These are phyloP conservation scores for Tuctoria greenei DNA, from an alignment of 176 grass and related monocot genomes.

Conservation along the genomic window DNA sequence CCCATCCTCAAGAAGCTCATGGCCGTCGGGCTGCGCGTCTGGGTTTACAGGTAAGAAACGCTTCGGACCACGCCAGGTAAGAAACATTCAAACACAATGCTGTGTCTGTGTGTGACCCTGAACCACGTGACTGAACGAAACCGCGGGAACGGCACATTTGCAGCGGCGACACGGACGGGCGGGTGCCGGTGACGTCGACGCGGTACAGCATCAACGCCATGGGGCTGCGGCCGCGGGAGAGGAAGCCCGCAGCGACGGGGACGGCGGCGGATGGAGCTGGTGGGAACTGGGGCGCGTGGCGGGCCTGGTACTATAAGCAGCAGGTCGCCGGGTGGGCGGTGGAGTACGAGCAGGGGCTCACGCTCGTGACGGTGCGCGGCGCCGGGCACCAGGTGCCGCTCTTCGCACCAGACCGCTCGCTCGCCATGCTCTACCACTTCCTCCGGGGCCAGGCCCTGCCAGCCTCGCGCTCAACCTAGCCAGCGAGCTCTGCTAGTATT, in stretches of 20 bases:
- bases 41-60: constrained; percentile 75
- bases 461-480: constrained; percentile 32
- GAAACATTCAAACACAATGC: too few species aligned
- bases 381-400: constrained; percentile 92
- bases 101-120: too few species aligned
- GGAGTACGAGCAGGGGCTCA: constrained; percentile 80
- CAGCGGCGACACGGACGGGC: constrained; percentile 92
- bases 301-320: constrained; percentile 77
- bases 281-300: constrained; percentile 52
- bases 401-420: constrained; percentile 61
- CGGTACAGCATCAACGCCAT: constrained; percentile 83
- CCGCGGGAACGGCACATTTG: background rate
- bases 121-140: background rate
- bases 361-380: constrained; percentile 78
- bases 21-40: constrained; percentile 67
- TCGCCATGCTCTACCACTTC: constrained; percentile 77
- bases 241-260: background rate
- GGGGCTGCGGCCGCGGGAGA: constrained; percentile 48
- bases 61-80: too few species aligned
- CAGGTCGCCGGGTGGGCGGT: constrained; percentile 85
- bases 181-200: constrained; percentile 87
- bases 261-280: background rate
- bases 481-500: background rate
- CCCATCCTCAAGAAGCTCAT: constrained; percentile 85
- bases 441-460: constrained; percentile 56